Evolutionary conservation across 1,139 yeast species (phyloP).

Genomic region (Ogataea hybrid): DNA sequence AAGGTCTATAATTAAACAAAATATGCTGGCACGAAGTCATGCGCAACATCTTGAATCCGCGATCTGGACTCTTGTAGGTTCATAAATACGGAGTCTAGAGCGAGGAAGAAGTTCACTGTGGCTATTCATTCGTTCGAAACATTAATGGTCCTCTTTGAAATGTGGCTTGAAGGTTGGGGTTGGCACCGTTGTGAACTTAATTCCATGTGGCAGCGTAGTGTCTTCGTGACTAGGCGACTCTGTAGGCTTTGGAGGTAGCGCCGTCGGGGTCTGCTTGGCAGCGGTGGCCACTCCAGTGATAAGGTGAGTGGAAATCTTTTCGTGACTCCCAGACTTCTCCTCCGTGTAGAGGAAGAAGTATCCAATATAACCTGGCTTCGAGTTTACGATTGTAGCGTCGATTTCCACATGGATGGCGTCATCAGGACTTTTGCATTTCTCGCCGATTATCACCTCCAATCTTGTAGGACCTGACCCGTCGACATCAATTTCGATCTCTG

Average conservation of each 20-base stretch:
- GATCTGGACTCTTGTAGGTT: constrained; percentile 16
- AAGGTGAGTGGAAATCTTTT: constrained; percentile 5
- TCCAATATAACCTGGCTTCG: constrained; percentile 10
- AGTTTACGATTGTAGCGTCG: constrained; percentile 8
- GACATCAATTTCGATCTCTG: constrained; percentile 9
- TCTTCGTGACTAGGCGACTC: too few relatives aligned
- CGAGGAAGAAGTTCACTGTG: too few relatives aligned
- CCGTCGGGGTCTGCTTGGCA: constrained; percentile 14
- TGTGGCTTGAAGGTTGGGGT: constrained; percentile 1
- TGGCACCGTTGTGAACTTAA: constrained; percentile 4
- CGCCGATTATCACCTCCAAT: constrained; percentile 13
- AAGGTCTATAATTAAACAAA: constrained; percentile 9
- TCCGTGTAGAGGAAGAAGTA: constrained; percentile 17
- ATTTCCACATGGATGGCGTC: constrained; percentile 19
- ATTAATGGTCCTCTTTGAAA: not conserved
- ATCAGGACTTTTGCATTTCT: constrained; percentile 9
- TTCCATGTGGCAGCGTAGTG: constrained; percentile 2
- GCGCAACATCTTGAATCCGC: constrained; percentile 29
- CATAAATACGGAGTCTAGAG: too few relatives aligned
- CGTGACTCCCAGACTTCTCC: not conserved
- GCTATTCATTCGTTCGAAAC: not conserved
- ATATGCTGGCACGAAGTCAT: constrained; percentile 9
- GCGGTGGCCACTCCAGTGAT: constrained; percentile 10
- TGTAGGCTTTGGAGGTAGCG: constrained; percentile 8
- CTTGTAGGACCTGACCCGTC: constrained; percentile 14